A percentile compares a stretch with the other conserved stretches of the same genome.
These are phyloP conservation scores for Trichoderma reesei DNA, from an alignment of 495 filamentous ascomycete genomes.

Conservation along the genomic window DNA sequence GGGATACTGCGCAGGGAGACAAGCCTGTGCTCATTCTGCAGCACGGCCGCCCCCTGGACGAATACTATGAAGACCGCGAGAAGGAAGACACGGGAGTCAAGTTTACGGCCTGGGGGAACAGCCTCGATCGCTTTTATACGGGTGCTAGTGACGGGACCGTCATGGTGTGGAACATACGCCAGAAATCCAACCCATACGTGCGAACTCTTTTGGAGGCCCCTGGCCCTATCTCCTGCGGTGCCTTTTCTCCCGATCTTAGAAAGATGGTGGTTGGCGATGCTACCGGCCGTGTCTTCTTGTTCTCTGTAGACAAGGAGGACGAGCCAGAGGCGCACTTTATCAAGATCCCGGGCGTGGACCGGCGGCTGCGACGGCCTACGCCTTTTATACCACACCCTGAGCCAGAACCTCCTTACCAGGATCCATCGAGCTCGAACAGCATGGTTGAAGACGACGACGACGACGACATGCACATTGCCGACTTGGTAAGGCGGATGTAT, in stretches of 20 bases:
- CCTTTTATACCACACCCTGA: slow-evolving; percentile 36
- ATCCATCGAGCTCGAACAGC: slow-evolving; percentile 14
- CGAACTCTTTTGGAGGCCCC: slow-evolving; percentile 42
- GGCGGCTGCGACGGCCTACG: slow-evolving; percentile 27
- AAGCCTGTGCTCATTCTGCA: slow-evolving; percentile 53
- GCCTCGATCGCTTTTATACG: slow-evolving; percentile 67
- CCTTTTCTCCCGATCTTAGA: slow-evolving; percentile 62
- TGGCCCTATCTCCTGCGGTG: slow-evolving; percentile 51
- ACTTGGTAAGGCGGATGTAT: slow-evolving; percentile 17
- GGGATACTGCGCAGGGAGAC: slow-evolving; percentile 56
- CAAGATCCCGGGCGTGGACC: slow-evolving; percentile 15
- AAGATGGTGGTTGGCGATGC: slow-evolving; percentile 69
- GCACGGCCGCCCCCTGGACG: slow-evolving; percentile 61
- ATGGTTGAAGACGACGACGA: slow-evolving; percentile 14
- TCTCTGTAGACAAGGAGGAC: slow-evolving; percentile 40
- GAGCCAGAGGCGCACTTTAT: slow-evolving; percentile 14
- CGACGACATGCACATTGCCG: slow-evolving; percentile 17
- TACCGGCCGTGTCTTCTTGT: slow-evolving; percentile 59
- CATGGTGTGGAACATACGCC: slow-evolving; percentile 71
- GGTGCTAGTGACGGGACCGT: slow-evolving; percentile 82
- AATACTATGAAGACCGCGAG: slow-evolving; percentile 51
- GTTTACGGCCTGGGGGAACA: slow-evolving; percentile 68
- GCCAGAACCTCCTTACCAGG: slow-evolving; percentile 24
- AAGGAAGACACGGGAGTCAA: slow-evolving; percentile 71
- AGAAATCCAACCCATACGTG: slow-evolving; percentile 48